Percentiles rank a stretch among this genome's conserved stretches.
Conservation (phyloP, 352 stramenopile genomes). For the Blastocystis sp. region DNA sequence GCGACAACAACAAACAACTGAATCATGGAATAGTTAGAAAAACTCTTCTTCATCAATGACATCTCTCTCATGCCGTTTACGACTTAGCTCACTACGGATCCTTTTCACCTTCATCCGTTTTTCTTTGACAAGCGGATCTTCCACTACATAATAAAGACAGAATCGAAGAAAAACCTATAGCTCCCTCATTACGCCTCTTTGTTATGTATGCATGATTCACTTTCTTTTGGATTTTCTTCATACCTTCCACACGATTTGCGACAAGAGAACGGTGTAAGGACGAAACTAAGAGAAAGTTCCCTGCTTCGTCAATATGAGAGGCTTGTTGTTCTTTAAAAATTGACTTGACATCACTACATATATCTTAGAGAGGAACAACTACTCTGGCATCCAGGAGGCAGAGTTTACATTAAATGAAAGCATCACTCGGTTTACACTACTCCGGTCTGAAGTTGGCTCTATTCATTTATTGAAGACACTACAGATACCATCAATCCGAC, state of each 20-base stretch:
- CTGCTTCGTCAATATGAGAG: slow-evolving; percentile 5
- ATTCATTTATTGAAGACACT: neutral
- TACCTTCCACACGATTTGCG: slow-evolving; percentile 37
- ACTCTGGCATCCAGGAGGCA: slow-evolving; percentile 41
- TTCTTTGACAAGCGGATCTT: slow-evolving; percentile 34
- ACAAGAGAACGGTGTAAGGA: slow-evolving; percentile 41
- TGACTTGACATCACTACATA: neutral
- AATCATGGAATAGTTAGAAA: slow-evolving; percentile 8
- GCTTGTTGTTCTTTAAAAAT: slow-evolving; percentile 46
- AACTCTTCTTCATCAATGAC: slow-evolving; percentile 16
- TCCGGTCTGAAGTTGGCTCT: neutral
- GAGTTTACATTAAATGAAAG: slow-evolving; percentile 47
- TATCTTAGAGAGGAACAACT: neutral
- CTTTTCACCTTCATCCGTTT: slow-evolving; percentile 37
- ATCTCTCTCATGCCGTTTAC: neutral
- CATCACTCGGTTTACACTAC: neutral
- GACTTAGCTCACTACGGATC: slow-evolving; percentile 27
- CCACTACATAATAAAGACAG: neutral
- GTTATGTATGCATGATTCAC: slow-evolving; percentile 51
- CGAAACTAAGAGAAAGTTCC: slow-evolving; percentile 13
- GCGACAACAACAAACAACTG: slow-evolving; percentile 25
- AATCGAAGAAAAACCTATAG: neutral
- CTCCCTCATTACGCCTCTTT: neutral
- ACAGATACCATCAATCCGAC: neutral
- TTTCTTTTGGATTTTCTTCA: slow-evolving; percentile 54